Evolutionary conservation across 768 basidiomycete species (phyloP).

Genomic region (Psilocybe azurescens): DNA sequence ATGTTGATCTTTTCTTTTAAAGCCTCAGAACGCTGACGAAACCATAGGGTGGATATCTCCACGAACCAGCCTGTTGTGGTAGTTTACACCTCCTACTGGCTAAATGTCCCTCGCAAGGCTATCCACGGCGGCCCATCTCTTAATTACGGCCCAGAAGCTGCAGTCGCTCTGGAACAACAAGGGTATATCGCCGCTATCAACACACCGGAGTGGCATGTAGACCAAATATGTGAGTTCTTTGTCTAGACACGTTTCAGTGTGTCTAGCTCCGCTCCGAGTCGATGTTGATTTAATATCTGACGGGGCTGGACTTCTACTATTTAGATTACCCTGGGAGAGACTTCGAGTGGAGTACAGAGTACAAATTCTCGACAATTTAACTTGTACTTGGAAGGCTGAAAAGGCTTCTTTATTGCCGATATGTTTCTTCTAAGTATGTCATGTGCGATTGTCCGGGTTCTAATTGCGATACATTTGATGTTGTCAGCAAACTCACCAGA

Average conservation of each 20-base stretch:
- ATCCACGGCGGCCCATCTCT: conserved; percentile 52
- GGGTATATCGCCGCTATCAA: conserved; percentile 61
- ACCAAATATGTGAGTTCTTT: conserved; percentile 53
- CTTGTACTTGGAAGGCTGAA: not conserved
- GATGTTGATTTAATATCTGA: not conserved
- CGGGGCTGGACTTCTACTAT: not conserved
- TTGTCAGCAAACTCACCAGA: no score
- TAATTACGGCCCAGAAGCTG: conserved; percentile 46
- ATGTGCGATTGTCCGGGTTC: not conserved
- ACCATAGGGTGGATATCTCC: conserved; percentile 54
- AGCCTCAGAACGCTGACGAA: no score
- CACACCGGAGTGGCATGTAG: conserved; percentile 56
- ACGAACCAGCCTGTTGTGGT: conserved; percentile 58
- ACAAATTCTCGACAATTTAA: conserved; percentile 46
- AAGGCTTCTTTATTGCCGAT: not conserved
- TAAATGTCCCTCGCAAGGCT: conserved; percentile 50
- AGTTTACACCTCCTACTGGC: conserved; percentile 51
- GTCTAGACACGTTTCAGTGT: not conserved
- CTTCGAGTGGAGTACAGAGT: conserved; percentile 52
- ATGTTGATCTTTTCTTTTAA: not conserved
- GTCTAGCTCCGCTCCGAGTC: not conserved
- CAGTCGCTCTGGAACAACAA: conserved; percentile 58
- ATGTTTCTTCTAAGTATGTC: not conserved
- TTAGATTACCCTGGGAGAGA: conserved; percentile 47
- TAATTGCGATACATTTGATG: not conserved